phyloP scores from a whole-genome alignment of 306 rosid species.

The Sophora flavescens region DNA sequence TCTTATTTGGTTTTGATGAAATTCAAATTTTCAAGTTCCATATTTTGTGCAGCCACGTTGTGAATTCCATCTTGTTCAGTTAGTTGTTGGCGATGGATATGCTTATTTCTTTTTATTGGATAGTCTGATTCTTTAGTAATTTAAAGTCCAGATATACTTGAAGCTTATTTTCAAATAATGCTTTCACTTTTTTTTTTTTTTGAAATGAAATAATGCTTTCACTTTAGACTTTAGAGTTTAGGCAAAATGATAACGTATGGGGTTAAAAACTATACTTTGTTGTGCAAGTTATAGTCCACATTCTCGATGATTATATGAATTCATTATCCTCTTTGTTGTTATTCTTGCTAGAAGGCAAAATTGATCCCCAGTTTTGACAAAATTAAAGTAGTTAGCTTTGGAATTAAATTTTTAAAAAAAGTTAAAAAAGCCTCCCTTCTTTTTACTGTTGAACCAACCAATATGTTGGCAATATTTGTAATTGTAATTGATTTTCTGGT shows the following conservation, averaged over 20 bases:
- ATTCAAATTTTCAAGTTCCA: not conserved
- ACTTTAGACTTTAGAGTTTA: too few relatives aligned
- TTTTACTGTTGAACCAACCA: not conserved
- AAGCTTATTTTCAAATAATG: not conserved
- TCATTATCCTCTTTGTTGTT: constrained; percentile 3
- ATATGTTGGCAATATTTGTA: not conserved
- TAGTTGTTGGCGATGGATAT: not conserved
- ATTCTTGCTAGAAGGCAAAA: not conserved
- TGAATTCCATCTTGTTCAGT: not conserved
- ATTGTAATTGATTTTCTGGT: not conserved
- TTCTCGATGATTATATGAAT: not conserved
- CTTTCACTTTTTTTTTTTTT: not conserved
- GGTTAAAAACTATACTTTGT: not conserved
- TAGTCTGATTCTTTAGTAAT: not conserved
- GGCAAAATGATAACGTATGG: not conserved
- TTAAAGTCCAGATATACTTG: constrained; percentile 14
- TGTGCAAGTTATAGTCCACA: not conserved
- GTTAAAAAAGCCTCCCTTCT: not conserved
- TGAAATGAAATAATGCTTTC: too few relatives aligned
- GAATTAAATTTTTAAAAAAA: not conserved
- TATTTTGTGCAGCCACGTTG: not conserved
- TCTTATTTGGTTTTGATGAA: constrained; percentile 1
- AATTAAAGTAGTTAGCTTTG: not conserved
- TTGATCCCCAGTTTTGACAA: not conserved
- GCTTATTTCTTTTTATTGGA: constrained; percentile 2